These are phyloP conservation scores for Oryza longistaminata DNA, from an alignment of 176 grass and related monocot genomes.

Conservation along the genomic window DNA sequence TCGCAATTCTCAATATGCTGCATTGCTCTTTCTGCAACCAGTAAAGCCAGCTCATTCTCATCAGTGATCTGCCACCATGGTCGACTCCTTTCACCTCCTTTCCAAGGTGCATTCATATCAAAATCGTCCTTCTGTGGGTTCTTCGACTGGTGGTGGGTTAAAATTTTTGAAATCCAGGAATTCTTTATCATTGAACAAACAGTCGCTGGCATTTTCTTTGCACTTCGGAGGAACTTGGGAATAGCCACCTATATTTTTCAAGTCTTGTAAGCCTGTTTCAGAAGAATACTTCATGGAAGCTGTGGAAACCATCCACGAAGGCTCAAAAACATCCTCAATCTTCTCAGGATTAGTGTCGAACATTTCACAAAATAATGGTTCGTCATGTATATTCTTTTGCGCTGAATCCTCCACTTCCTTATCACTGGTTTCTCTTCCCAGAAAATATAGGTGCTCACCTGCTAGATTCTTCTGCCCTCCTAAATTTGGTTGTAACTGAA, in stretches of 20 bases:
- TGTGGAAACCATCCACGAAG: conserved; percentile 42
- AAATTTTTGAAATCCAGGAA: conserved; percentile 40
- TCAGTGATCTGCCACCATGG: conserved; percentile 81
- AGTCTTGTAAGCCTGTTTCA: conserved; percentile 29
- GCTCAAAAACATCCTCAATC: conserved; percentile 35
- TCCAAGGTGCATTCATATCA: conserved; percentile 45
- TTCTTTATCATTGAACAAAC: conserved; percentile 46
- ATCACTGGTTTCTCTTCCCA: conserved; percentile 8
- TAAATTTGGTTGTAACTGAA: conserved; percentile 68
- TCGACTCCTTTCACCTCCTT: conserved; percentile 49
- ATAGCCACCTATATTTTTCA: conserved; percentile 17
- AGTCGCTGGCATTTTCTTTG: conserved; percentile 40
- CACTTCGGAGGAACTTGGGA: conserved; percentile 32
- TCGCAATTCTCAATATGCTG: conserved; percentile 83
- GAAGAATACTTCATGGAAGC: conserved; percentile 44
- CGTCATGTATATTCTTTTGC: conserved; percentile 15
- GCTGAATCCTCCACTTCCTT: conserved; percentile 41
- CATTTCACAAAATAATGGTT: conserved; percentile 39
- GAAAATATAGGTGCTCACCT: conserved; percentile 34
- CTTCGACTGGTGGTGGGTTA: conserved; percentile 19
- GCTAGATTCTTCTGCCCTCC: conserved; percentile 52
- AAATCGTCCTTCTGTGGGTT: conserved; percentile 32
- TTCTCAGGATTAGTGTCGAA: conserved; percentile 15
- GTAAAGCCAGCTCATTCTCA: conserved; percentile 73
- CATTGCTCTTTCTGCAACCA: conserved; percentile 74